These are phyloP conservation scores for Russula olivacea DNA, from an alignment of 768 basidiomycete species.

Conservation along the genomic window DNA sequence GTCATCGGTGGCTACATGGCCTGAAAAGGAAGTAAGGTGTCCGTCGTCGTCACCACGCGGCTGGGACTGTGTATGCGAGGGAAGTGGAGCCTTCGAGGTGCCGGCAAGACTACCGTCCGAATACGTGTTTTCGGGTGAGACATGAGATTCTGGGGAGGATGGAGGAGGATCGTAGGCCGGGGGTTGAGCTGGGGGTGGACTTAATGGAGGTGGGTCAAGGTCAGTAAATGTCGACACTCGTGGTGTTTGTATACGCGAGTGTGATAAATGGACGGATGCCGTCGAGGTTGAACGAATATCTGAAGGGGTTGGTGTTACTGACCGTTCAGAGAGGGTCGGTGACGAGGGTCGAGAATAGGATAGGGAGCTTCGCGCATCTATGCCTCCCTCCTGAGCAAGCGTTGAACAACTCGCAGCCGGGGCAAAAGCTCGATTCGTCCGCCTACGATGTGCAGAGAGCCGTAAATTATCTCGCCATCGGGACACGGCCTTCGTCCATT, in stretches of 20 bases:
- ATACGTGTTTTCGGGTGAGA: conserved; percentile 5
- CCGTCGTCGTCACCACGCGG: not conserved
- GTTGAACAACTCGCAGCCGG: conserved; percentile 4
- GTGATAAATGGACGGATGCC: not conserved
- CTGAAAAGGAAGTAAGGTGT: conserved; percentile 22
- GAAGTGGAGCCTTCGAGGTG: conserved; percentile 11
- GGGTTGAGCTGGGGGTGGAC: conserved; percentile 6
- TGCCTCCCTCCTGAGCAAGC: not conserved
- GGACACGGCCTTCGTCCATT: conserved; percentile 60
- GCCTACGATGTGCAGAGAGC: conserved; percentile 53
- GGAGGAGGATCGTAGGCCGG: conserved; percentile 21
- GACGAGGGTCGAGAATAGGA: conserved; percentile 5
- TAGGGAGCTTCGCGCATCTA: not conserved
- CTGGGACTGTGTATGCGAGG: not conserved
- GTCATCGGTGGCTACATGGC: conserved; percentile 37
- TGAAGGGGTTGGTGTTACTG: not conserved
- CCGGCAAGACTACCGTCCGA: not conserved
- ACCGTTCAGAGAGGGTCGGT: conserved; percentile 2
- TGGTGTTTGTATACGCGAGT: not conserved
- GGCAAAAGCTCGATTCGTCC: conserved; percentile 29
- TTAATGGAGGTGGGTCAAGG: not conserved
- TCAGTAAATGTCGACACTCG: not conserved
- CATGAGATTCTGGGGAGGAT: conserved; percentile 3
- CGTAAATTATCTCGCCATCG: conserved; percentile 64
- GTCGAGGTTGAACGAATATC: not conserved